Percentiles rank a stretch among this genome's conserved stretches.
These are phyloP conservation scores for Mollisiaceae sp. DNA, from an alignment of 2,329 filamentous ascomycete species.

Conservation along the genomic window DNA sequence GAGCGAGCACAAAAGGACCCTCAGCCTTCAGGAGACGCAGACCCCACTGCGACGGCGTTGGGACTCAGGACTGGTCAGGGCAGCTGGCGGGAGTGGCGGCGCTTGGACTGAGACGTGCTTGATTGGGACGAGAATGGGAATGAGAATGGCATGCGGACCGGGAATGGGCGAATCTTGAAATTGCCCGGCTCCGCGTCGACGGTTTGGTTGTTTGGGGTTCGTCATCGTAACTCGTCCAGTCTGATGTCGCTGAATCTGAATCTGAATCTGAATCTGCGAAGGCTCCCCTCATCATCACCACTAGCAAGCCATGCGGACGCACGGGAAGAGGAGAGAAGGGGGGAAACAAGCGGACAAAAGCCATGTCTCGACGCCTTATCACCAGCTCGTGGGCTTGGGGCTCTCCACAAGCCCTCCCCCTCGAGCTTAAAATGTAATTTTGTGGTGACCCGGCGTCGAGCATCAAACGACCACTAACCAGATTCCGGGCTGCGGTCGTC, in stretches of 20 bases:
- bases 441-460: neutral
- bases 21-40: conserved; percentile 1
- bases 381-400: neutral
- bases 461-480: conserved; percentile 8
- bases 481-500: neutral
- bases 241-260: too few relatives aligned
- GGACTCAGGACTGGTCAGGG: neutral
- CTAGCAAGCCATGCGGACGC: neutral
- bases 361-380: neutral
- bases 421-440: neutral
- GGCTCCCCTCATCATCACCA: neutral
- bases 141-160: neutral
- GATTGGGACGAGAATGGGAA: neutral
- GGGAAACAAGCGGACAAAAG: neutral
- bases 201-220: conserved; percentile 2
- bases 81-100: conserved; percentile 6
- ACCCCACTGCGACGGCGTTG: neutral
- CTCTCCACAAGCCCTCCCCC: too few relatives aligned
- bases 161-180: too few relatives aligned
- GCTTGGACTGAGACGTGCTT: neutral
- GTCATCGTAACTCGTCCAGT: too few relatives aligned
- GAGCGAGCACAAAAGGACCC: too few relatives aligned
- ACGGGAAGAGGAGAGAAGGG: neutral
- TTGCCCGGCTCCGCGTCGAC: neutral
- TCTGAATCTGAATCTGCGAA: too few relatives aligned